A percentile compares a stretch with the other conserved stretches of the same genome.
Conservation (phyloP, 768 basidiomycete genomes). For the Lepiota venenata region DNA sequence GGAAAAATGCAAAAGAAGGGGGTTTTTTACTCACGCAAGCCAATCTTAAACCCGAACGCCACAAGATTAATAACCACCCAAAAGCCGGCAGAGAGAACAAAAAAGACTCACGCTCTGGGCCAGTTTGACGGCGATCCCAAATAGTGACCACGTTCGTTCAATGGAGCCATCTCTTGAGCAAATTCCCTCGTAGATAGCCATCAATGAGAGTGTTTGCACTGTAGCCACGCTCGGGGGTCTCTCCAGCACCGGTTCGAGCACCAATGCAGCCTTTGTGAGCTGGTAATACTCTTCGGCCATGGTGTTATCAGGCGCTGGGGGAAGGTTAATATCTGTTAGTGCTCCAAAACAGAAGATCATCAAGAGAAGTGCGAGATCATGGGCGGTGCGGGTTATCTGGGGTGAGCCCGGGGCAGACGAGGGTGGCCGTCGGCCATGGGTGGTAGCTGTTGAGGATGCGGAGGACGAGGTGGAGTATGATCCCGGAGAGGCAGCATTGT, state of each 20-base stretch:
- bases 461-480: constrained; percentile 4
- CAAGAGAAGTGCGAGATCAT: constrained; percentile 62
- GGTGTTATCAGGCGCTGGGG: constrained; percentile 48
- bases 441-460: constrained; percentile 9
- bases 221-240: constrained; percentile 70
- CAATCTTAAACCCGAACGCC: constrained; percentile 41
- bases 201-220: constrained; percentile 60
- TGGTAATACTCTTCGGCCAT: constrained; percentile 54
- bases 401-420: background rate
- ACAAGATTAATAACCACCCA: constrained; percentile 8
- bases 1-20: constrained; percentile 8
- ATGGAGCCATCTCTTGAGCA: constrained; percentile 67
- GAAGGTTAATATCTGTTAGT: constrained; percentile 50
- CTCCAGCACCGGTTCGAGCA: constrained; percentile 65
- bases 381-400: constrained; percentile 28
- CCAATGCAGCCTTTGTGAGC: constrained; percentile 62
- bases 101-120: constrained; percentile 59
- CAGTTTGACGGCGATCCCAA: constrained; percentile 62
- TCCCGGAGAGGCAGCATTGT: constrained; percentile 11
- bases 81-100: constrained; percentile 3
- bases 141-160: constrained; percentile 63
- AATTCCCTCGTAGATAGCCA: constrained; percentile 71
- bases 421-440: background rate
- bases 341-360: constrained; percentile 63
- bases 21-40: constrained; percentile 49